Percentiles rank a stretch among this genome's conserved stretches.
Conservation (phyloP, 1,284 basidiomycete species). For the Polyporus tsugae region DNA sequence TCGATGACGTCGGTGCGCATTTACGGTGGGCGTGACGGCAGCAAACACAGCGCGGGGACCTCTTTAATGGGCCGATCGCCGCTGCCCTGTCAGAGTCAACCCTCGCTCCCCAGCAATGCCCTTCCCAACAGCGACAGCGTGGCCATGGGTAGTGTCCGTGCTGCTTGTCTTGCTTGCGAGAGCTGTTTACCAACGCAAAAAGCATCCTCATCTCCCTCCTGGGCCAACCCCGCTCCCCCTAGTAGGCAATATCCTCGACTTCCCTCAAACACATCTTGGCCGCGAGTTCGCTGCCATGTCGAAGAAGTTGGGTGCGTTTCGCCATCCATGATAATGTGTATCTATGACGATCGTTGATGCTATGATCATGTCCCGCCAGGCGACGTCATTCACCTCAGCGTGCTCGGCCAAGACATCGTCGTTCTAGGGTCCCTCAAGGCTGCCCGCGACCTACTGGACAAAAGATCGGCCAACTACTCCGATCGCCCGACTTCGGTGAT, state of each 20-base stretch:
- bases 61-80: no score
- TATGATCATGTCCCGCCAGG: conserved; percentile 46
- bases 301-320: background rate
- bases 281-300: conserved; percentile 2
- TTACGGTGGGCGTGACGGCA: no score
- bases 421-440: conserved; percentile 62
- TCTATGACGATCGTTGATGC: background rate
- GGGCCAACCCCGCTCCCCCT: conserved; percentile 11
- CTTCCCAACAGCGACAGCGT: no score
- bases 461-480: conserved; percentile 71
- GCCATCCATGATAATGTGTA: background rate
- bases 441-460: conserved; percentile 69
- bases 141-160: no score
- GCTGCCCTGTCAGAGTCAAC: no score
- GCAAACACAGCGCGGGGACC: no score
- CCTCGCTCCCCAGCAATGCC: no score
- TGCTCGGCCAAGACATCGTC: conserved; percentile 67
- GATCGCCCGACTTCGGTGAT: conserved; percentile 56
- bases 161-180: no score
- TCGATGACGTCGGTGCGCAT: no score
- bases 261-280: conserved; percentile 12
- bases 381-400: conserved; percentile 62
- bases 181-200: no score
- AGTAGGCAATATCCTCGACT: conserved; percentile 11
- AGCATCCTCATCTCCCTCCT: conserved; percentile 7